A percentile compares a stretch with the other conserved stretches of the same genome.
phyloP scores from a whole-genome alignment of 2,329 filamentous ascomycete genomes.

The Penicillium olsonii region DNA sequence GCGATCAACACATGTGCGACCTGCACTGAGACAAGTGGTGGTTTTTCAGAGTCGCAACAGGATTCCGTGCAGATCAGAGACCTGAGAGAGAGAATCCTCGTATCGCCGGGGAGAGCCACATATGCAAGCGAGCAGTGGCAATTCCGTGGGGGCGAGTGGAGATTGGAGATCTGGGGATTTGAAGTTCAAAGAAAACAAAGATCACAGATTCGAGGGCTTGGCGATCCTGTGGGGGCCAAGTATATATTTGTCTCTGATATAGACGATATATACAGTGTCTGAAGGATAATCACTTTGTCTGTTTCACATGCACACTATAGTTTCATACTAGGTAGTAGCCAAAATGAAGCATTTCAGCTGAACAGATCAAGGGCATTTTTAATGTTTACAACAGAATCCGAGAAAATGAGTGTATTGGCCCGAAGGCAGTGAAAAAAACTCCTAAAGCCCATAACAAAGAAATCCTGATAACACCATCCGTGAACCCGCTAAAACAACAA shows the following conservation, averaged over 20 bases:
- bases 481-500: constrained; percentile 24
- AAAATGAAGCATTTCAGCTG: too few relatives aligned
- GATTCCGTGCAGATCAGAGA: constrained; percentile 2
- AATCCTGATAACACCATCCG: constrained; percentile 27
- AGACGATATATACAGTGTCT: too few relatives aligned
- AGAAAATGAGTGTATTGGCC: too few relatives aligned
- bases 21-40: background rate
- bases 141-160: background rate
- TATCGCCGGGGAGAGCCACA: constrained; percentile 2
- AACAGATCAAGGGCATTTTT: too few relatives aligned
- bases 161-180: constrained; percentile 3
- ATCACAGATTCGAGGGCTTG: constrained; percentile 1
- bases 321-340: too few relatives aligned
- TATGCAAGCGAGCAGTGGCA: background rate
- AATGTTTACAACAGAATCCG: too few relatives aligned
- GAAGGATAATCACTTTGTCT: too few relatives aligned
- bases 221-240: background rate
- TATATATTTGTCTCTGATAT: too few relatives aligned
- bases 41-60: background rate
- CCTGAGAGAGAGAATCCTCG: background rate
- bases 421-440: too few relatives aligned
- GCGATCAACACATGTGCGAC: background rate
- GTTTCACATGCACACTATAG: too few relatives aligned
- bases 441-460: too few relatives aligned
- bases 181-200: background rate